Base-by-base conservation (phyloP, 2,329 filamentous ascomycete species). In the Ceratocystis lukuohia region DNA sequence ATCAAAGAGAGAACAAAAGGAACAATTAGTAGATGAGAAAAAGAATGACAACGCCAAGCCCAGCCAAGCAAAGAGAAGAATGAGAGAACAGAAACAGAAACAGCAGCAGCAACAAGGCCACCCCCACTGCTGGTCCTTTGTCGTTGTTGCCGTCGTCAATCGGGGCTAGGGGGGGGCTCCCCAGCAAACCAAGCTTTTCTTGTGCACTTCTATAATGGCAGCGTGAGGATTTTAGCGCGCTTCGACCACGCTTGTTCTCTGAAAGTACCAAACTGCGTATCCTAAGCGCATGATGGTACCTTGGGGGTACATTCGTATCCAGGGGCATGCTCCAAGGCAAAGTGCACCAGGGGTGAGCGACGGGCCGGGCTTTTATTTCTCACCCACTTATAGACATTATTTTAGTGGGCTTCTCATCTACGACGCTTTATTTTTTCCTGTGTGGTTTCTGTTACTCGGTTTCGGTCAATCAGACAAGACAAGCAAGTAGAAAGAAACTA, bases 11-110 rank as follows among this genome's bases (percentile, higher is more conserved):
- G 30, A 22, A 57, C 20, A 45, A 28, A 62, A 62, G 30, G 20
- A 62, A 62, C 56, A 59, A 59, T 37, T 17, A 46, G 46, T 41
- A 45, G 41, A 28, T n/a, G 10, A 46, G 41, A 62, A 62, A 46
- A 44, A 25, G 37, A 44, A 61, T 15, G 30, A 41, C 33, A 25
- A 44, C 41, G 33, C 59, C 59, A 62, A 45, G 44, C 56, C 37
- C 37, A 30, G 61, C 20, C 8, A 62, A 62, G 37, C 61, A 62
- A 12, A 22, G 48, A 53, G 48, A 53, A 50, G 20, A 45, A 45
- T 8, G 22, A 62, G 37, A 46, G 20, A 62, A 45, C 15, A 28
- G 7, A 45, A 41, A 44, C n/a, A 61, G 10, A 25, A 59, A 1
- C 25, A 33, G 10, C 20, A 41, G 28, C n/a, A 61, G 4, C 50